A percentile compares a stretch with the other conserved stretches of the same genome.
phyloP scores from a whole-genome alignment of 2,329 filamentous ascomycete species.

The Aotearoamyces nothofagi region DNA sequence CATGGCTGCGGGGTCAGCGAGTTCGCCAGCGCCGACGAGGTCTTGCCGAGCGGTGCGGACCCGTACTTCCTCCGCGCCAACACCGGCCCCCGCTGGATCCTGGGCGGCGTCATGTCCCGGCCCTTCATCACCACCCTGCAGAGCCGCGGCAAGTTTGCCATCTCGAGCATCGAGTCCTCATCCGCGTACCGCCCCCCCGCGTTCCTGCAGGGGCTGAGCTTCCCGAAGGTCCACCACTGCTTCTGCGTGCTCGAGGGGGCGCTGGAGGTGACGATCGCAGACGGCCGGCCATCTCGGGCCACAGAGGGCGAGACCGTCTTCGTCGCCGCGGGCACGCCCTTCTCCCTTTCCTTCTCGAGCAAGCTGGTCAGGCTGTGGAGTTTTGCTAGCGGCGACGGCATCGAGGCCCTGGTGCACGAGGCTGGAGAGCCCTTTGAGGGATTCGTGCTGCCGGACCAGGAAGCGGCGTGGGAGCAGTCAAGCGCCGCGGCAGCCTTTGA shows the following conservation, averaged over 20 bases:
- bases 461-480: too few species aligned
- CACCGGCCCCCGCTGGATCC: constrained; percentile 28
- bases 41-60: constrained; percentile 23
- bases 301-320: constrained; percentile 12
- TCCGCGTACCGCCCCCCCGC: constrained; percentile 21
- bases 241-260: constrained; percentile 31
- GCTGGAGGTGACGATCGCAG: constrained; percentile 25
- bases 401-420: too few species aligned
- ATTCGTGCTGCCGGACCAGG: too few species aligned
- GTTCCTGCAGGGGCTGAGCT: constrained; percentile 24
- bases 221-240: constrained; percentile 33
- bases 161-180: constrained; percentile 34
- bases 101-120: constrained; percentile 27
- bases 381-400: too few species aligned
- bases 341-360: too few species aligned
- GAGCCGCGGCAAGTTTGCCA: constrained; percentile 31
- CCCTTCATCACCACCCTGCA: constrained; percentile 33
- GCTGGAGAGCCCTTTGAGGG: too few species aligned
- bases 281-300: constrained; percentile 12
- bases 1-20: too few species aligned
- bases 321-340: constrained; percentile 11
- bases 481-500: too few species aligned
- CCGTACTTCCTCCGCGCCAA: constrained; percentile 38
- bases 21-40: constrained; percentile 25
- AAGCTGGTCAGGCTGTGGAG: too few species aligned